These are phyloP conservation scores for Hymenoscyphus salicellus DNA, from an alignment of 2,329 filamentous ascomycete genomes.

Conservation along the genomic window DNA sequence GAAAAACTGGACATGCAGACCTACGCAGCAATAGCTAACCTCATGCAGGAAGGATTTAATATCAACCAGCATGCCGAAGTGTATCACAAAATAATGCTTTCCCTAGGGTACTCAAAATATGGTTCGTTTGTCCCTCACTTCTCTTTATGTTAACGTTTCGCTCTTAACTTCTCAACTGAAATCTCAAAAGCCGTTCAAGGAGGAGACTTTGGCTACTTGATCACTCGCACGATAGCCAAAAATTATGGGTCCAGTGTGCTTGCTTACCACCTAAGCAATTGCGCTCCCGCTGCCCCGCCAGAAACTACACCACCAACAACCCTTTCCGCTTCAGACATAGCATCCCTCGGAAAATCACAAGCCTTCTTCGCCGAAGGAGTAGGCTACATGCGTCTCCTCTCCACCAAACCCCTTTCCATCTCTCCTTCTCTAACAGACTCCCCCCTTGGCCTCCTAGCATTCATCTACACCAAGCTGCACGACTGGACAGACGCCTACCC, in stretches of 20 bases:
- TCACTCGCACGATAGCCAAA: not conserved
- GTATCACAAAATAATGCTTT: slow-evolving; percentile 64
- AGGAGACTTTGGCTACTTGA: not conserved
- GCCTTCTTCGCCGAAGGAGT: not conserved
- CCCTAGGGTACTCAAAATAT: slow-evolving; percentile 62
- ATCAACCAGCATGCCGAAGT: slow-evolving; percentile 60
- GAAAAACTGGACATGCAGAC: slow-evolving; percentile 34
- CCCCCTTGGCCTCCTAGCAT: slow-evolving; percentile 66
- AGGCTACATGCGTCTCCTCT: not conserved
- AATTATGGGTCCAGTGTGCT: not conserved
- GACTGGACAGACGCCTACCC: slow-evolving; percentile 70
- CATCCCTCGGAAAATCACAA: not conserved
- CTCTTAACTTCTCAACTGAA: not conserved
- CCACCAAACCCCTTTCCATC: not conserved
- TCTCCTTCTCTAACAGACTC: slow-evolving; percentile 46
- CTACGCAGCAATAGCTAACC: not conserved
- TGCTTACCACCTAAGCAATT: not conserved
- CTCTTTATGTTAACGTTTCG: not conserved
- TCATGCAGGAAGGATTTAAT: slow-evolving; percentile 52
- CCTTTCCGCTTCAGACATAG: not conserved
- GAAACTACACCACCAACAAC: not conserved
- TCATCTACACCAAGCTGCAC: slow-evolving; percentile 77
- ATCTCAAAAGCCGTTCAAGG: not conserved
- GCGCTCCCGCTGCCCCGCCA: not conserved
- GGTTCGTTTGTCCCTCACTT: slow-evolving; percentile 13